Evolutionary conservation across 1,139 yeast genomes (phyloP).

Genomic region (Candida dubliniensis): DNA sequence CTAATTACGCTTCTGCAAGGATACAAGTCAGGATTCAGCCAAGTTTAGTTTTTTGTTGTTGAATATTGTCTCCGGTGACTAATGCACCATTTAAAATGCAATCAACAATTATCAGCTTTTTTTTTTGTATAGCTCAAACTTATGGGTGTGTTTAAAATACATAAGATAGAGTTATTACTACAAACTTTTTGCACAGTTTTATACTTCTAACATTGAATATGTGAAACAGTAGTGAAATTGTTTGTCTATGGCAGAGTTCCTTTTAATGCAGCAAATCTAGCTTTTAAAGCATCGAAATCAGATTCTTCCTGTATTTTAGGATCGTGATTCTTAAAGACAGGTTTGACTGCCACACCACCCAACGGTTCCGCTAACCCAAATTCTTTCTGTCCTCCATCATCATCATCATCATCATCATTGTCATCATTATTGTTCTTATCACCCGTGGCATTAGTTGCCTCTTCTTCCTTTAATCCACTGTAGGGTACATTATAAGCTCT

Average conservation of each 20-base stretch:
- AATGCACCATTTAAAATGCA: too few species aligned
- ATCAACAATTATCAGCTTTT: too few species aligned
- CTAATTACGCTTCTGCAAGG: too few species aligned
- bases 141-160: too few species aligned
- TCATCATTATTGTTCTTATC: constrained; percentile 14
- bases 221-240: not conserved
- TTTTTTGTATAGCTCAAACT: too few species aligned
- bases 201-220: too few species aligned
- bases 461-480: constrained; percentile 46
- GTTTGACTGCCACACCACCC: constrained; percentile 15
- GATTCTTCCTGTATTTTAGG: constrained; percentile 14
- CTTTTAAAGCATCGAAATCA: constrained; percentile 45
- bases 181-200: too few species aligned
- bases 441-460: constrained; percentile 21
- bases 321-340: constrained; percentile 14
- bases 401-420: constrained; percentile 23
- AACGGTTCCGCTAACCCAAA: constrained; percentile 19
- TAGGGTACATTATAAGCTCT: constrained; percentile 76
- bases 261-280: constrained; percentile 49
- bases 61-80: too few species aligned
- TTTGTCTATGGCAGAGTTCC: constrained; percentile 14
- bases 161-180: too few species aligned
- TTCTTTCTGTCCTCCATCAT: constrained; percentile 18
- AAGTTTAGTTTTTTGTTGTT: too few species aligned
- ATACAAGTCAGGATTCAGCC: too few species aligned